Evolutionary conservation across 768 basidiomycete species (phyloP).

Genomic region (Sarcodon sp.): DNA sequence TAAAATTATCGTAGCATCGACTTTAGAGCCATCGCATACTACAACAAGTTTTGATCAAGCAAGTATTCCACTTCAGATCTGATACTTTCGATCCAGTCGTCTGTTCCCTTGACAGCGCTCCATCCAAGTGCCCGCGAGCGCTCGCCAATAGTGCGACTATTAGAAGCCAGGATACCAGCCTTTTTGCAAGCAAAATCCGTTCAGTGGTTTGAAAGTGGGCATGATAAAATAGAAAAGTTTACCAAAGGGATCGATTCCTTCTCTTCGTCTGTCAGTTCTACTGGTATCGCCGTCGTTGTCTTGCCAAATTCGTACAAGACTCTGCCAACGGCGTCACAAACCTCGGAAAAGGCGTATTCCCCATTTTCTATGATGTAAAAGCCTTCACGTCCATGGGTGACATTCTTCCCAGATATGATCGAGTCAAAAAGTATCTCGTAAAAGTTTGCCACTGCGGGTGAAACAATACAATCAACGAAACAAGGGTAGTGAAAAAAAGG

Average conservation of each 20-base stretch:
- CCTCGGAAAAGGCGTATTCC: conserved; percentile 19
- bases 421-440: conserved; percentile 30
- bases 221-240: no score
- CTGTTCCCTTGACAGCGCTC: neutral
- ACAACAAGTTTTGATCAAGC: neutral
- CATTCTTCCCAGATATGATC: conserved; percentile 11
- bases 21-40: no score
- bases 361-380: conserved; percentile 20
- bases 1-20: no score
- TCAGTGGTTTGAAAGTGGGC: no score
- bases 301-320: conserved; percentile 19
- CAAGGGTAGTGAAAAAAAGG: neutral
- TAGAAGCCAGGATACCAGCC: conserved; percentile 3
- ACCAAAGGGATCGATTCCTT: no score
- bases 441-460: conserved; percentile 25
- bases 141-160: conserved; percentile 13
- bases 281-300: conserved; percentile 22
- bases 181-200: no score
- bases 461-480: neutral
- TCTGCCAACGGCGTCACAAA: conserved; percentile 23
- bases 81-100: neutral
- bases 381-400: conserved; percentile 21
- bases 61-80: neutral
- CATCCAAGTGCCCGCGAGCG: neutral
- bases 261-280: conserved; percentile 30